Conservation (phyloP, 176 grass and related monocot genomes). For the Rhynchospora tenuis region DNA sequence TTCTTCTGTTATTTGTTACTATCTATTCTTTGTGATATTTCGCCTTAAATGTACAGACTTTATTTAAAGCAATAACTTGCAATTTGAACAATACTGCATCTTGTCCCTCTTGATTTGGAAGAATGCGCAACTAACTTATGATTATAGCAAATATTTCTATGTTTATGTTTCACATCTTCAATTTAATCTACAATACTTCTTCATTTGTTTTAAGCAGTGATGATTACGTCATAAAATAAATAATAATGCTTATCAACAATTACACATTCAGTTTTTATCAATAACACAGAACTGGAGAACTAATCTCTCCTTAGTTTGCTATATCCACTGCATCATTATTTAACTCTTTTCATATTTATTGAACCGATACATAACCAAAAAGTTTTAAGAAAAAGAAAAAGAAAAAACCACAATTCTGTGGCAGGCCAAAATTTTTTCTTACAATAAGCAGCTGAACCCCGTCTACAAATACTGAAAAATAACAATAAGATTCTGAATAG, state of each 20-base stretch:
- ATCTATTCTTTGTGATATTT: not conserved
- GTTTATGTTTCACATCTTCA: not conserved
- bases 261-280: not conserved
- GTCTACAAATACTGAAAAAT: not conserved
- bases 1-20: not conserved
- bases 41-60: not conserved
- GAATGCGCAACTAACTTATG: not conserved
- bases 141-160: not conserved
- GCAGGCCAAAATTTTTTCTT: slow-evolving; percentile 5
- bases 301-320: not conserved
- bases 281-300: not conserved
- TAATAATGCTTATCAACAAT: not conserved
- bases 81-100: not conserved
- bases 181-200: not conserved
- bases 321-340: not conserved
- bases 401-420: not conserved
- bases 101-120: not conserved
- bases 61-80: not conserved
- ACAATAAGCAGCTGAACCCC: not conserved
- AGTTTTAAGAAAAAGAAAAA: too few relatives aligned
- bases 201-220: not conserved
- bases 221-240: not conserved
- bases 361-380: not conserved
- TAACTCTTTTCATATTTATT: not conserved
- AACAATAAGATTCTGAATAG: not conserved